Evolutionary conservation across 345 rosid species (phyloP), one percentile per base, ranked within the genome.

Genomic region (Rubroshorea leprosula): DNA sequence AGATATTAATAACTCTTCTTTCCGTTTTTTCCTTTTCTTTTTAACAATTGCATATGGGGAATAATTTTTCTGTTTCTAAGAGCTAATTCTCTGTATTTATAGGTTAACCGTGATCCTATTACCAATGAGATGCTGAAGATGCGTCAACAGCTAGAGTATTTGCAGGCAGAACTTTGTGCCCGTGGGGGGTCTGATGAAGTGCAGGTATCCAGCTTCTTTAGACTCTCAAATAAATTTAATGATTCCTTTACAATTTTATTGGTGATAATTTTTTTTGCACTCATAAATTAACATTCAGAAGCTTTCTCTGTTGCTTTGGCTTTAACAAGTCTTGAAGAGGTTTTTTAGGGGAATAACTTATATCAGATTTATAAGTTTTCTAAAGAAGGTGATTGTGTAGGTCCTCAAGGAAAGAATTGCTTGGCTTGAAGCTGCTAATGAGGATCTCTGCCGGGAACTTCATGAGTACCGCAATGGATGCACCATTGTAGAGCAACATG

Each of bases 91-190:
- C 61, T 12, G 46, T 41, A 12, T 67, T 57, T 48, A 55, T 64
- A 93, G 99, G 84, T 89, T 60, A 93, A 93, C 52, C 80, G 97
- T 74, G 99, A 93, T 78, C 97, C 96, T n/a, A 89, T 82, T 73
- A 77, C 96, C 57, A 87, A 72, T 76, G 96, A 93, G 80, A 93
- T 93, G 92, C 76, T 93, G 29, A 89, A 84, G 71, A 93, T 93
- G 97, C 95, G 96, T 12, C 99, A 89, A 72, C 92, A 89, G 70
- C 80, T 93, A 20, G 96, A 90, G 72, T 79, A 67, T 78, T 72
- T 93, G 81, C 97, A 90, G 69, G 97, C 99, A 38, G 99, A 93
- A 79, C 99, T 93, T 71, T 87, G 81, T 54, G 86, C 88, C 48
- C 87, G 94, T 39, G 88, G 80, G 3, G 96, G n/a, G 68, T 82